Percentiles rank a stretch among this genome's conserved stretches.
Evolutionary conservation across 805 yeast genomes (phyloP).

Genomic region (Jamesozyma lodderae): DNA sequence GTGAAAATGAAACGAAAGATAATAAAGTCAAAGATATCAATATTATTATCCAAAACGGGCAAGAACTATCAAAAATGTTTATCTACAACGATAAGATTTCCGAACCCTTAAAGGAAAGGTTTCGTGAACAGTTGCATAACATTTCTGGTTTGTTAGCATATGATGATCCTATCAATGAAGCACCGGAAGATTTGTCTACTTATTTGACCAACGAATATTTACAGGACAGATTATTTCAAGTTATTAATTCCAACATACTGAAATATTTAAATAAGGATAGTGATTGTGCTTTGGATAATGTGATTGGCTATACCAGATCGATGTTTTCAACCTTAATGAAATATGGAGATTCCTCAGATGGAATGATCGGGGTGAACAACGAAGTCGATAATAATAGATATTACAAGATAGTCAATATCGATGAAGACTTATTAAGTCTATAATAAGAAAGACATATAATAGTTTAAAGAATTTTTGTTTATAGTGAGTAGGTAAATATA

Average conservation of each 20-base stretch:
- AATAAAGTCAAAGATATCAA: not conserved
- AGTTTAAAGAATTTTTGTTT: not conserved
- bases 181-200: conserved; percentile 20
- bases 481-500: too few species aligned
- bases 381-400: conserved; percentile 9
- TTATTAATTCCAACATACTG: conserved; percentile 33
- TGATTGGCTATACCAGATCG: conserved; percentile 35
- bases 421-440: conserved; percentile 37
- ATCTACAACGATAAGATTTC: conserved; percentile 12
- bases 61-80: conserved; percentile 19
- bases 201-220: conserved; percentile 22
- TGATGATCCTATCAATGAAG: conserved; percentile 39
- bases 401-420: conserved; percentile 34
- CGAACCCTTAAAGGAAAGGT: conserved; percentile 22
- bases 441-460: not conserved
- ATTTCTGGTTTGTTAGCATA: conserved; percentile 46
- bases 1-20: conserved; percentile 6
- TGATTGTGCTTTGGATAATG: conserved; percentile 36
- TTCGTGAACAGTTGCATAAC: conserved; percentile 34
- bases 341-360: conserved; percentile 26
- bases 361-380: too few species aligned
- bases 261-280: conserved; percentile 37
- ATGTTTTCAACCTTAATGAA: conserved; percentile 26
- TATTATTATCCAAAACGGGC: conserved; percentile 17
- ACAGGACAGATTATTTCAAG: conserved; percentile 26